Base-by-base conservation (phyloP, 441 rosid species). In the Populus hybrid region DNA sequence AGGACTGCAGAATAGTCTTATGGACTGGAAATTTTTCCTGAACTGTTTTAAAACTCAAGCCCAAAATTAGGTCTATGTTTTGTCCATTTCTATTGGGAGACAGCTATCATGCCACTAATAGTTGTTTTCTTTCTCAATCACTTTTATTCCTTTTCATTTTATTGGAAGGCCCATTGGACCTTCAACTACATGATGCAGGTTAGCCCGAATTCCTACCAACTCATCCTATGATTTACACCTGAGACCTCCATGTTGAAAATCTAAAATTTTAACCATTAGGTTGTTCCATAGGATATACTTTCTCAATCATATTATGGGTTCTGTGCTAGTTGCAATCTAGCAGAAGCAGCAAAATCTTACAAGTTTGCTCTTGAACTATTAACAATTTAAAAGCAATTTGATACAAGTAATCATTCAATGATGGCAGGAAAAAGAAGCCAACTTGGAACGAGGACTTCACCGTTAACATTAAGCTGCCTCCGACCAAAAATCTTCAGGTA, bases 361-460 rank as follows among this genome's bases (percentile, higher is more conserved):
- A 35, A 72, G 80, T 26, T 67, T 71, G 16, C 75, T 67, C 72
- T 75, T 77, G 59, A 75, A 57, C 57, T 69, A 63, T 38, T 38
- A 21, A 42, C 35, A 57, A 8, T 46, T 10, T 38, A 63, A 28
- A 35, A 30, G 34, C 23, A 30, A 57, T 18, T 81, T 7, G 64
- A 23, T 70, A 24, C 34, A 65, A 28, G 12, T 79, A 57, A 28
- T 68, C 61, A 59, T 65, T 75, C 73, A 70, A 79, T 82, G 75
- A 74, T 82, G 74, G n/a, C 87, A 95, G 99, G 88, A 90, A 86
- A 69, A 94, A 79, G 79, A 87, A 91, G 83, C 99, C 97, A 65
- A 89, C 91, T 30, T 95, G 99, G 99, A 91, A 94, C 76, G 92
- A 91, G 85, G 92, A 94, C 35, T 88, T 89, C 83, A 85, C 87